Conservation (phyloP, 345 rosid species). For the Bretschneidera sinensis region DNA sequence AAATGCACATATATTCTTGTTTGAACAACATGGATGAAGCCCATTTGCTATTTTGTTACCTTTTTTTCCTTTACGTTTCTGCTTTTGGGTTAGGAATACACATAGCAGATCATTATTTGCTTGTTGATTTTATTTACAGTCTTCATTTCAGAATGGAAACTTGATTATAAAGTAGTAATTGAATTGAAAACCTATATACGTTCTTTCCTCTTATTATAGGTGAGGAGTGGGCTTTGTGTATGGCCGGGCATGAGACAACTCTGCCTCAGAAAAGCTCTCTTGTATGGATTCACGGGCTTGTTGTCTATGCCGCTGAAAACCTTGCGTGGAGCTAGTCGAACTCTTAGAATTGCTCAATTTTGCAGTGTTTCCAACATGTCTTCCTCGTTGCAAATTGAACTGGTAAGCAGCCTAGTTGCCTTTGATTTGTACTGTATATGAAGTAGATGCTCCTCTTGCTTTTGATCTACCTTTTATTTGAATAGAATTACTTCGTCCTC, state of each 20-base stretch:
- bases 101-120: neutral
- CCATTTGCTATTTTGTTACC: neutral
- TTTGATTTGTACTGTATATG: neutral
- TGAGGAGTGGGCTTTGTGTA: slow-evolving; percentile 61
- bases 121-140: neutral
- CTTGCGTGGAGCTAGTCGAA: slow-evolving; percentile 82
- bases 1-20: no score
- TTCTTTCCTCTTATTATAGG: slow-evolving; percentile 27
- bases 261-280: slow-evolving; percentile 77
- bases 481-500: no score
- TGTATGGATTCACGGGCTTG: slow-evolving; percentile 73
- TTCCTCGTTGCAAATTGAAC: slow-evolving; percentile 85
- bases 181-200: no score
- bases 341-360: slow-evolving; percentile 80
- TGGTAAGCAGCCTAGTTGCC: slow-evolving; percentile 41
- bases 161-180: neutral
- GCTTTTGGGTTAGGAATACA: neutral
- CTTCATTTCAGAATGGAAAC: neutral
- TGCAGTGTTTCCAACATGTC: slow-evolving; percentile 77
- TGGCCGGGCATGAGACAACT: slow-evolving; percentile 85
- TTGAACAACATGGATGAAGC: neutral
- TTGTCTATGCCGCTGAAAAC: slow-evolving; percentile 83
- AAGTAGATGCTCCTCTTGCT: neutral
- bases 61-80: neutral
- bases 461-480: neutral